Conservation (phyloP, 208 protist species). For the Trypanosoma grayi region DNA sequence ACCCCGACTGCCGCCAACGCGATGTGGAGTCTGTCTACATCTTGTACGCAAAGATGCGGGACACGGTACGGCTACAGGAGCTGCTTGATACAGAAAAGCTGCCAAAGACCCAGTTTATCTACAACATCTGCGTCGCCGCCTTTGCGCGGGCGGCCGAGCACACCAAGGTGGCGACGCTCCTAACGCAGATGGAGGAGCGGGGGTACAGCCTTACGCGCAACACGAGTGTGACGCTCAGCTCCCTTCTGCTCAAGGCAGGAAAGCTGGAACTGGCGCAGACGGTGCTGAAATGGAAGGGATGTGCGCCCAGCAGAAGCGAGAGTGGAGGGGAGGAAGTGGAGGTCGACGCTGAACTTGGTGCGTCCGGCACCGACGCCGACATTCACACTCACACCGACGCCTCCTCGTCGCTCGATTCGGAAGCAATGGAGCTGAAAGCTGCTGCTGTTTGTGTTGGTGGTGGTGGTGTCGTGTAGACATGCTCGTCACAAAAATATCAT, state of each 20-base stretch:
- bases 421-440: neutral
- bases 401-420: neutral
- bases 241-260: slow-evolving; percentile 84
- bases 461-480: neutral
- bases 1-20: slow-evolving; percentile 66
- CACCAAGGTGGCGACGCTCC: slow-evolving; percentile 71
- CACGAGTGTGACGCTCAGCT: slow-evolving; percentile 86
- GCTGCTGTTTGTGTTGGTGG: neutral
- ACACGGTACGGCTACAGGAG: slow-evolving; percentile 82
- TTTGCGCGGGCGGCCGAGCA: slow-evolving; percentile 88
- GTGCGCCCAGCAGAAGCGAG: slow-evolving; percentile 1
- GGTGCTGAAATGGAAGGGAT: slow-evolving; percentile 83
- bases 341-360: neutral
- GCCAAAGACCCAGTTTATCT: slow-evolving; percentile 69
- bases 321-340: slow-evolving; percentile 11
- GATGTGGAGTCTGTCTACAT: slow-evolving; percentile 85
- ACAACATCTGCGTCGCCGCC: slow-evolving; percentile 82
- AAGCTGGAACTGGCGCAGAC: slow-evolving; percentile 85
- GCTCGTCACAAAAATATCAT: no score
- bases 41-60: slow-evolving; percentile 78
- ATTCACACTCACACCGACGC: neutral
- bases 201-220: slow-evolving; percentile 65
- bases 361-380: neutral
- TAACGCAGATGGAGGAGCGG: slow-evolving; percentile 79
- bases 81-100: slow-evolving; percentile 68